Percentiles rank a stretch among this genome's conserved stretches.
Conservation (phyloP, 306 rosid species). For the peach (Prunus persica) region DNA sequence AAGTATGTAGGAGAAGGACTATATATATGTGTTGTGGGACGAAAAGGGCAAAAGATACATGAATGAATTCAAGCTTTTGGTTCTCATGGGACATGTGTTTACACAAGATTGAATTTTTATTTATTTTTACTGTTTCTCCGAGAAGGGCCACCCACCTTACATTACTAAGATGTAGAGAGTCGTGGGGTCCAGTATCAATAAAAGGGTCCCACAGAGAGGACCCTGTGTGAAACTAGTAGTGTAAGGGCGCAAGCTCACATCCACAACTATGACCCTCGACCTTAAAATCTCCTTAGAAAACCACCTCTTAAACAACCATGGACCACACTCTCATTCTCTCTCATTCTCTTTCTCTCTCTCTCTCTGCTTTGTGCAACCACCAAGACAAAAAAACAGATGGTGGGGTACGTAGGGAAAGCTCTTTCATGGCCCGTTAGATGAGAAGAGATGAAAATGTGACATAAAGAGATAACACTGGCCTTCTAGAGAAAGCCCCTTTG, state of each 20-base stretch:
- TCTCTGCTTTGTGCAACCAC: constrained; percentile 59
- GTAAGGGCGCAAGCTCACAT: constrained; percentile 66
- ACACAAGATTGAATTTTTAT: background rate
- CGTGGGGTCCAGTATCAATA: constrained; percentile 42
- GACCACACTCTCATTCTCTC: constrained; percentile 28
- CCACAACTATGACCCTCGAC: constrained; percentile 75
- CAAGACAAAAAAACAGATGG: constrained; percentile 40
- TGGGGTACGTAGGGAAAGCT: constrained; percentile 22
- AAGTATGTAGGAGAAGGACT: constrained; percentile 48
- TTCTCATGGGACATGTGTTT: constrained; percentile 5
- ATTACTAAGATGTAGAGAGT: constrained; percentile 26
- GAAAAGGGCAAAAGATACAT: constrained; percentile 10
- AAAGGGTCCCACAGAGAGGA: constrained; percentile 42
- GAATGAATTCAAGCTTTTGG: background rate
- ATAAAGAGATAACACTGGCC: constrained; percentile 7
- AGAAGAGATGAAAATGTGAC: constrained; percentile 40
- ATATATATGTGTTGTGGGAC: constrained; percentile 47
- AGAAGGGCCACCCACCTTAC: constrained; percentile 52
- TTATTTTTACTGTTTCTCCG: background rate
- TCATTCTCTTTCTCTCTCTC: constrained; percentile 34
- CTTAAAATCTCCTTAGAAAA: constrained; percentile 67
- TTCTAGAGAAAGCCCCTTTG: background rate
- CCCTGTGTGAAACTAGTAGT: constrained; percentile 28
- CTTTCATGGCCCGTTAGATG: constrained; percentile 34
- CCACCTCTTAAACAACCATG: constrained; percentile 63